Conservation (phyloP, 192 early-diverging fungal species). For the Dissophora globulifera region DNA sequence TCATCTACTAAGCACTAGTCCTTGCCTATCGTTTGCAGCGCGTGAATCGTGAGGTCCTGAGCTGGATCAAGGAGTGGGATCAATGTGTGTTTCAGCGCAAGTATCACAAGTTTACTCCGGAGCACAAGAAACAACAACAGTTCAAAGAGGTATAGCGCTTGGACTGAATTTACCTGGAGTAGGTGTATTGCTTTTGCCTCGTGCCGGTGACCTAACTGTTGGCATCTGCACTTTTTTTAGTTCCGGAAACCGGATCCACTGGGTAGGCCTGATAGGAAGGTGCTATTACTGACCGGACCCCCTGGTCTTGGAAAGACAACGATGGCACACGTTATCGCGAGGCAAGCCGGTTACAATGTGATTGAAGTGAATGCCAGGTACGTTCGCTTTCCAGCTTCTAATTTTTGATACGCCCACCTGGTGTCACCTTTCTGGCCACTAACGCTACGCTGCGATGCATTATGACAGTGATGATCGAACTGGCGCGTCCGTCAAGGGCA, state of each 20-base stretch:
- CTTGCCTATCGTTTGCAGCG: conserved; percentile 52
- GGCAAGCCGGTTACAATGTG: conserved; percentile 90
- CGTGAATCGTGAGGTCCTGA: conserved; percentile 86
- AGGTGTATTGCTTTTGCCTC: no score
- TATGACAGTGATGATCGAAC: conserved; percentile 99
- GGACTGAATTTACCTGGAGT: no score
- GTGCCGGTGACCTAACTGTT: no score
- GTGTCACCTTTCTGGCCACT: no score
- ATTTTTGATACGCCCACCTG: no score
- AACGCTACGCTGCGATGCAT: no score
- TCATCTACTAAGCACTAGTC: no score
- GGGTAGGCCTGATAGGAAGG: conserved; percentile 48
- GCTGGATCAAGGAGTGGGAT: conserved; percentile 98
- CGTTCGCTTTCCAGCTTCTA: no score
- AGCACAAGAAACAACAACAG: conserved; percentile 25
- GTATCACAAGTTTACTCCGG: conserved; percentile 42
- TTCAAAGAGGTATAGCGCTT: conserved; percentile 26
- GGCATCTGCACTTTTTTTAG: background rate
- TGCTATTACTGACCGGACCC: conserved; percentile 86
- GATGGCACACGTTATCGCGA: conserved; percentile 90
- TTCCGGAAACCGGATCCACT: conserved; percentile 48
- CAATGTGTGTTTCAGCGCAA: conserved; percentile 86
- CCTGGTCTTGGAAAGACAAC: conserved; percentile 98
- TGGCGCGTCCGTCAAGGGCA: conserved; percentile 73
- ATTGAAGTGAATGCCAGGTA: conserved; percentile 93